Evolutionary conservation across 495 filamentous ascomycete genomes (phyloP), one percentile per base, ranked within the genome.

Genomic region (Bryoglossum gracile): DNA sequence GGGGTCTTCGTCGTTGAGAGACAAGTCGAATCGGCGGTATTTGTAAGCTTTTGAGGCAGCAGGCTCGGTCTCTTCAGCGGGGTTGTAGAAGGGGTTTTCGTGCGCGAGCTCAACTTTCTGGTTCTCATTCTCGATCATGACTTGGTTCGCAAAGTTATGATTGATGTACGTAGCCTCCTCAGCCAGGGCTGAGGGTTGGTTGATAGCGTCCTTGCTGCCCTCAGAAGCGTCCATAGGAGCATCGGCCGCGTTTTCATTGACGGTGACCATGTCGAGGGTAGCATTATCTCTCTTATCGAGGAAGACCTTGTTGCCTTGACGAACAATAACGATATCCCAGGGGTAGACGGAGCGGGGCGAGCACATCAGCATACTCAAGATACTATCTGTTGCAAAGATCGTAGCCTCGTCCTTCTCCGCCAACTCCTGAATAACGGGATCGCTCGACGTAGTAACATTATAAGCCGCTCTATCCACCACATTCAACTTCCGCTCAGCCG

Each of bases 141-240:
- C 87, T 75, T 97, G 92, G 66, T 92, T 83, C 30, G 87, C 84
- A 62, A 98, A 97, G 72, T 96, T 94, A 77, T 97, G 90, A 77
- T 97, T 98, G 82, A 98, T 98, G 72, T 94, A 91, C 22, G 92
- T 98, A 21, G 92, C 92, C 67, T 98, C 92, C 65, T 96, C 82
- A 54, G 91, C 89, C 17, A 98, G 79, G 22, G 92, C 88, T 37
- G 73, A 70, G 11, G 92, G 92, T 50, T 86, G 87, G 75, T 98
- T 98, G 68, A 98, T 88, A 44, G 78, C 69, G 53, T 98, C 92
- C 68, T 94, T 94, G 72, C 90, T 94, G 59, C 89, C 83, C 59
- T 98, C 92, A 26, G 87, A 80, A 14, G 84, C 73, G 65, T 98
- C 92, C 33, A 96, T 71, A 13, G 92, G 92, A 8, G 94, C 89